Percentiles rank a stretch among this genome's conserved stretches.
Evolutionary conservation across 2,329 filamentous ascomycete species (phyloP).

Genomic region (Polytolypa hystricis): DNA sequence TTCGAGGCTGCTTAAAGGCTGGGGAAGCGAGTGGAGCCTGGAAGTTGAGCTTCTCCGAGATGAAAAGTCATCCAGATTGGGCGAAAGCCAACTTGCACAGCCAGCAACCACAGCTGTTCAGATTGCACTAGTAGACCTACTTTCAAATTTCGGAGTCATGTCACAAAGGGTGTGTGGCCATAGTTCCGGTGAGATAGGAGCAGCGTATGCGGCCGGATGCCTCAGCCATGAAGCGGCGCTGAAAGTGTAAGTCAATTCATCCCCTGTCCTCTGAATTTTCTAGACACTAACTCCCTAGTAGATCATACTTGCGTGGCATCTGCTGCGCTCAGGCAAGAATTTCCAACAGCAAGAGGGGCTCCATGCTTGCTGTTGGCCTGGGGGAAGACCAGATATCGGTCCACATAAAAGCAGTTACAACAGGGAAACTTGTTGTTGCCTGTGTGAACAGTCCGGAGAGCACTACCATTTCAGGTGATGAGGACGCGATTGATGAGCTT

Average conservation of each 20-base stretch:
- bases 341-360: neutral
- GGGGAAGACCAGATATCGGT: neutral
- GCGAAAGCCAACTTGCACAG: conserved; percentile 1
- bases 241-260: neutral
- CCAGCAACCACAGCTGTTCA: conserved; percentile 3
- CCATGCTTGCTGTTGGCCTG: neutral
- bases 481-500: conserved; percentile 25
- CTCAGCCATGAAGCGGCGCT: neutral
- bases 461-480: conserved; percentile 20
- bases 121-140: conserved; percentile 3
- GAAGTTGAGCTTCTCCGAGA: neutral
- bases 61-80: neutral
- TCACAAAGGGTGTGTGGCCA: neutral
- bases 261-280: neutral
- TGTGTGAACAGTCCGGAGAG: conserved; percentile 7
- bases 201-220: conserved; percentile 1
- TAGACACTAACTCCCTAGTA: too few species aligned
- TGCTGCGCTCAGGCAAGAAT: conserved; percentile 3
- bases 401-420: neutral
- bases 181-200: conserved; percentile 2
- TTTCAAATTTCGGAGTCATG: neutral
- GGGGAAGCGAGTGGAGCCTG: conserved; percentile 2
- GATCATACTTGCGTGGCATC: neutral
- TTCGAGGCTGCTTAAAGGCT: neutral
- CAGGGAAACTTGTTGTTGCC: conserved; percentile 8